Percentiles rank a stretch among this genome's conserved stretches.
Conservation (phyloP, 2,329 filamentous ascomycete species). For the Juglanconis juglandina region DNA sequence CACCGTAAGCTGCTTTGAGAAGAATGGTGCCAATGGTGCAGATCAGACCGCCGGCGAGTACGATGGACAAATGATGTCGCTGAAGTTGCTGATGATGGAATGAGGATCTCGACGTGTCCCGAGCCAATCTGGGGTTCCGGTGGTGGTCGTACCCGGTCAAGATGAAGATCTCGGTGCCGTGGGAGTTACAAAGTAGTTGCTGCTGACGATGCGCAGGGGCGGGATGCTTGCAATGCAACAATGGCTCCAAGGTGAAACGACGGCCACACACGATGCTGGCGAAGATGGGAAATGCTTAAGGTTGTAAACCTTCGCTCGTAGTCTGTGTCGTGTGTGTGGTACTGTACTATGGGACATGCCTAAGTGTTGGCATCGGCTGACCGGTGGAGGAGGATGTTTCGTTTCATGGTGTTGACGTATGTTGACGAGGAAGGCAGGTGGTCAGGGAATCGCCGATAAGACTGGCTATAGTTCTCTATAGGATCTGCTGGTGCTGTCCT, state of each 20-base stretch:
- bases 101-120: no score
- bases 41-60: neutral
- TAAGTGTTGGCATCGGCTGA: neutral
- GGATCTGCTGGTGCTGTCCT: neutral
- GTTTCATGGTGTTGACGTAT: neutral
- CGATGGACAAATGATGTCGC: no score
- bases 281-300: neutral
- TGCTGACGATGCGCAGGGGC: no score
- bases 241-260: neutral
- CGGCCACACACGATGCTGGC: neutral
- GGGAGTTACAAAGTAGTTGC: no score
- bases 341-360: neutral
- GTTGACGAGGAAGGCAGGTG: neutral
- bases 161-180: no score
- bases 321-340: neutral
- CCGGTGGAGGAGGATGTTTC: neutral
- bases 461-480: neutral
- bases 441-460: neutral
- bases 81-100: no score
- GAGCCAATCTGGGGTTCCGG: no score
- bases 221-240: neutral
- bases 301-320: no score
- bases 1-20: neutral
- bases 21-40: neutral
- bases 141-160: no score